Evolutionary conservation across 1,284 basidiomycete species (phyloP), one percentile per base, ranked within the genome.

Genomic region (Leccinum variabile): DNA sequence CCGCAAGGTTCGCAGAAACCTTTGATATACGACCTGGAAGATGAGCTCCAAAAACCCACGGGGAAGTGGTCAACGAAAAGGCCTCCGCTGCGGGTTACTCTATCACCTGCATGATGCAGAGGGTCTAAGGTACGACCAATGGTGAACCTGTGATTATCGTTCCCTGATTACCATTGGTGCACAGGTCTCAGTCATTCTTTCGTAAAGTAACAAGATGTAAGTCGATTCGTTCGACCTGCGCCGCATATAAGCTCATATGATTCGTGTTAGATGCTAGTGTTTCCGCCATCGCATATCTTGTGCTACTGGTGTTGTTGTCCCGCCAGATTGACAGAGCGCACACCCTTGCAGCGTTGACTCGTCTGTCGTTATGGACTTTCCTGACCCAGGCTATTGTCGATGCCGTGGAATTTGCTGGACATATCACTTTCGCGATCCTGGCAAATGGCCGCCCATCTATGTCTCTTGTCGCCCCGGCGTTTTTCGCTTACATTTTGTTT

Each of bases 401-500:
- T 71, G 85, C 89, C 0, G 86, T 94, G 56, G 87, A 90, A 1
- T 95, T 95, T 71, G 89, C 90, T 28, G 89, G 89, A 66, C 92
- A 95, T 69, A 85, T 94, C 56, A 94, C 92, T 0, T 88, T 95
- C 62, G 91, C 90, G 3, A 88, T 95, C 57, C 78, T 94, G 39
- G 86, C 90, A 1, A 89, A 94, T 64, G 92, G 92, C 54, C 80
- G 87, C 55, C 84, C 92, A 2, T 90, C 90, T 1, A 73, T 95
- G 30, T 87, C 92, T 0, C 80, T 94, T 33, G 82, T 95, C 44
- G 90, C 90, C 0, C 92, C 93, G 1, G 91, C 91, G 0, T 95
- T 94, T 70, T 70, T 94, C 16, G 87, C 89, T 7, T 90, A 86
- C 64, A 77, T 89, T 1, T 69, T 92, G 35, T 89, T 92, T 70